A percentile compares a stretch with the other conserved stretches of the same genome.
Evolutionary conservation across 352 stramenopile species (phyloP).

Genomic region (Peronosclerospora sorghi): DNA sequence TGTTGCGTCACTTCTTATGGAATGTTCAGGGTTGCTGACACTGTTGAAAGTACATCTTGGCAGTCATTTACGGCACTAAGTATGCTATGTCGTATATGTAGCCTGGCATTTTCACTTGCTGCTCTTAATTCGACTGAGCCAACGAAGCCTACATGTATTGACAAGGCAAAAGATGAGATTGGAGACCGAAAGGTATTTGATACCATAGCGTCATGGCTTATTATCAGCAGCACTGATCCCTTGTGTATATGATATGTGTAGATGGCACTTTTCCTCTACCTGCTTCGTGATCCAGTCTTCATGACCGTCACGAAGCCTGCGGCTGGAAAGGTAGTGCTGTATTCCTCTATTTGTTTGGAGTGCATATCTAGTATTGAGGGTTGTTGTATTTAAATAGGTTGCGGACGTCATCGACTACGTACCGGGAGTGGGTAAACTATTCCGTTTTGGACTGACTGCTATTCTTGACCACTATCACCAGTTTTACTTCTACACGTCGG

Average conservation of each 20-base stretch:
- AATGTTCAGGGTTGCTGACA: conserved; percentile 37
- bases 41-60: neutral
- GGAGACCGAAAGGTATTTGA: conserved; percentile 42
- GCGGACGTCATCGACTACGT: conserved; percentile 53
- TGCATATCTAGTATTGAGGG: conserved; percentile 1
- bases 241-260: conserved; percentile 12
- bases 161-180: conserved; percentile 50
- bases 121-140: conserved; percentile 36
- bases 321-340: conserved; percentile 38
- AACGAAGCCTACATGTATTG: conserved; percentile 8
- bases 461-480: conserved; percentile 81
- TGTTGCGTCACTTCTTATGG: conserved; percentile 43
- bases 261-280: conserved; percentile 77
- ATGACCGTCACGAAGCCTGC: conserved; percentile 52
- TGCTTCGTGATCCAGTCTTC: conserved; percentile 74
- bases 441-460: conserved; percentile 56
- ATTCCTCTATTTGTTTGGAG: neutral
- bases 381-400: conserved; percentile 17
- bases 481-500: conserved; percentile 83
- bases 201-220: neutral
- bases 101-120: conserved; percentile 40
- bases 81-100: conserved; percentile 8
- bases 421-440: conserved; percentile 54
- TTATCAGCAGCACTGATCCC: neutral
- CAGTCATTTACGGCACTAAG: conserved; percentile 1